Percentiles rank a stretch among this genome's conserved stretches.
phyloP scores from a whole-genome alignment of 1,284 basidiomycete species.

The Cryptococcus jaspeensis region DNA sequence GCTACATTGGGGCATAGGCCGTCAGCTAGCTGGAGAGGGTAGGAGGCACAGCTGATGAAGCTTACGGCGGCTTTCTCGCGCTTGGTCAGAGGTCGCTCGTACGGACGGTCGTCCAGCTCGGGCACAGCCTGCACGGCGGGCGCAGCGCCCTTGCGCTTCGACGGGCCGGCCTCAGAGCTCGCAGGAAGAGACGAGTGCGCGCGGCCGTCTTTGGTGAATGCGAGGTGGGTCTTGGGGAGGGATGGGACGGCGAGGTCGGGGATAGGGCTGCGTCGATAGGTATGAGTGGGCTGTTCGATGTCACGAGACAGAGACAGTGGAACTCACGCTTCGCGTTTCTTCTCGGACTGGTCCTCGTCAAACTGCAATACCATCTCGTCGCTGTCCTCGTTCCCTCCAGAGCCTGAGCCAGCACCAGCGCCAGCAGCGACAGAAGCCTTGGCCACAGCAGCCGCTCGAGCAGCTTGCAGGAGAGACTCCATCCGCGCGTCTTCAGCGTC shows the following conservation, averaged over 20 bases:
- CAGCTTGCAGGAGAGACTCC: conserved; percentile 54
- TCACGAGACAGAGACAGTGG: background rate
- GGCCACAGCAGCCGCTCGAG: conserved; percentile 58
- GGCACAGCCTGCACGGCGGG: conserved; percentile 10
- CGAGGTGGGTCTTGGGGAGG: conserved; percentile 63
- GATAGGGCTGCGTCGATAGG: conserved; percentile 54
- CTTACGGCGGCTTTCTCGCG: conserved; percentile 44
- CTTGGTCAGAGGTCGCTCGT: conserved; percentile 50
- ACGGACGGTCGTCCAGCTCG: conserved; percentile 53
- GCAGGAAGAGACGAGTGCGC: conserved; percentile 14
- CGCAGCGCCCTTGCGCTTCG: background rate
- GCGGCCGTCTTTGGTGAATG: conserved; percentile 33
- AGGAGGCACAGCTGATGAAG: conserved; percentile 43
- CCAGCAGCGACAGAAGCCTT: conserved; percentile 13
- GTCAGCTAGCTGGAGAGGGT: too few species aligned
- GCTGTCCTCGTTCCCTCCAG: conserved; percentile 28
- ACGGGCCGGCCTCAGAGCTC: conserved; percentile 14
- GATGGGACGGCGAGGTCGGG: conserved; percentile 43
- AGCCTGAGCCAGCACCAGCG: background rate
- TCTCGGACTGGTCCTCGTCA: conserved; percentile 46
- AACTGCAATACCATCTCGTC: conserved; percentile 33
- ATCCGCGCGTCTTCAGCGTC: conserved; percentile 21
- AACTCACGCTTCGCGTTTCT: conserved; percentile 47
- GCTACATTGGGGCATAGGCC: conserved; percentile 14
- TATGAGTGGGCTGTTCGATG: background rate